Evolutionary conservation across 1,284 basidiomycete species (phyloP).

Genomic region (Rhodotorula sp.): DNA sequence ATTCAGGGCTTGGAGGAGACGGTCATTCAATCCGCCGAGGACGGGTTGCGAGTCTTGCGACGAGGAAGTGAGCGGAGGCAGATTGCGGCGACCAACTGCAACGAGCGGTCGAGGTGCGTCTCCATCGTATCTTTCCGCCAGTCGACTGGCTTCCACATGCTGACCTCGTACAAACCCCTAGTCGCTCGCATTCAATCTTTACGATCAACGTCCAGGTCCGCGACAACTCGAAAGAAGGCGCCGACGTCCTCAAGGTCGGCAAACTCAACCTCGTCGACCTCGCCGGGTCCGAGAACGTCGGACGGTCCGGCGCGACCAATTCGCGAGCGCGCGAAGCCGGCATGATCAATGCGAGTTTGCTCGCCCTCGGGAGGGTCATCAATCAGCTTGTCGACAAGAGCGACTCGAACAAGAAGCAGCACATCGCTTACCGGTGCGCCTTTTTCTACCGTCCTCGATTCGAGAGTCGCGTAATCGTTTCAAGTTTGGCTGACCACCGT

Average conservation of each 20-base stretch:
- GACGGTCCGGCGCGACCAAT: slow-evolving; percentile 91
- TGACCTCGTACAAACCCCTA: slow-evolving; percentile 35
- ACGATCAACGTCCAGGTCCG: slow-evolving; percentile 92
- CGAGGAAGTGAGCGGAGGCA: slow-evolving; percentile 89
- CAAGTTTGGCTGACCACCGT: too few species aligned
- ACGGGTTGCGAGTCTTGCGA: slow-evolving; percentile 79
- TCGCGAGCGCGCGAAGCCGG: slow-evolving; percentile 94
- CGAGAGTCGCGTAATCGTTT: neutral
- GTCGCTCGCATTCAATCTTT: slow-evolving; percentile 98
- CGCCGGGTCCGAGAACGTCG: slow-evolving; percentile 97
- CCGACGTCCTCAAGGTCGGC: slow-evolving; percentile 87
- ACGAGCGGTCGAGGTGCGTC: slow-evolving; percentile 78
- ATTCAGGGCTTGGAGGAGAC: slow-evolving; percentile 95
- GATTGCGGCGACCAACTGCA: slow-evolving; percentile 96
- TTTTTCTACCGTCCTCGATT: neutral
- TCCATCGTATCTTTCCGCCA: too few species aligned
- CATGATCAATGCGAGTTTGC: slow-evolving; percentile 97
- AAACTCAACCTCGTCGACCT: slow-evolving; percentile 97
- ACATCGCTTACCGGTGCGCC: slow-evolving; percentile 83
- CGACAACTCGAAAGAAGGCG: slow-evolving; percentile 66
- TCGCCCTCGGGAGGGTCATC: slow-evolving; percentile 95
- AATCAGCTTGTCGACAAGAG: slow-evolving; percentile 88
- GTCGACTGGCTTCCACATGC: neutral
- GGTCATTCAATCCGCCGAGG: slow-evolving; percentile 75
- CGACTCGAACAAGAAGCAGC: slow-evolving; percentile 46